phyloP scores from a whole-genome alignment of 345 rosid genomes.

The Hibiscus tridactylites region DNA sequence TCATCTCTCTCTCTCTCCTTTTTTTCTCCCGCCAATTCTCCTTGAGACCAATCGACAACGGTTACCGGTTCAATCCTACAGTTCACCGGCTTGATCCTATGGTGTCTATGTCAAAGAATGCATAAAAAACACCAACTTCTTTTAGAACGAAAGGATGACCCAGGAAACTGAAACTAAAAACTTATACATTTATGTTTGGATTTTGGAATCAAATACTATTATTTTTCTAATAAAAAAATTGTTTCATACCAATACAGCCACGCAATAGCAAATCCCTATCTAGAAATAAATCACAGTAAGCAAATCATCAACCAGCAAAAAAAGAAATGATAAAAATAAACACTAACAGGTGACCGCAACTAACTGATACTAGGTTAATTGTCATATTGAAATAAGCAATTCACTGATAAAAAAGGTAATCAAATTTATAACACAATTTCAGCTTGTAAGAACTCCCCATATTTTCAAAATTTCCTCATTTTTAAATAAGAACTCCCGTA shows the following conservation, averaged over 20 bases:
- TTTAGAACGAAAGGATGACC: not conserved
- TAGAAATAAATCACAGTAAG: not conserved
- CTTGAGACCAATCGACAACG: too few species aligned
- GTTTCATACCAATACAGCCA: not conserved
- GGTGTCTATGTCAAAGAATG: not conserved
- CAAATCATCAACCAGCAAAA: not conserved
- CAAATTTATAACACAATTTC: not conserved
- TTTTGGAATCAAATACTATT: not conserved
- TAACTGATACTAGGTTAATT: not conserved
- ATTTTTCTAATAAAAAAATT: not conserved
- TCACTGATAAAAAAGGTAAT: not conserved
- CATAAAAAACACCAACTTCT: not conserved
- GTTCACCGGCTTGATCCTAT: too few species aligned
- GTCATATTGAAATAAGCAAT: not conserved
- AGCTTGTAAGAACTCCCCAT: not conserved
- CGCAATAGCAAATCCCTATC: not conserved
- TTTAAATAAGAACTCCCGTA: not conserved
- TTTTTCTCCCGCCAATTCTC: too few species aligned
- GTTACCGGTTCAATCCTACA: too few species aligned
- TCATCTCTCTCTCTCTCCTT: conserved; percentile 24
- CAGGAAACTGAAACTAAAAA: not conserved
- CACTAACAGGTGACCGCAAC: not conserved
- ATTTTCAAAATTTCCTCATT: not conserved
- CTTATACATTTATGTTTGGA: not conserved
- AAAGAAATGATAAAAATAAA: not conserved